These are phyloP conservation scores for Coffea humblotiana DNA, from an alignment of 305 asterid species.

Conservation along the genomic window DNA sequence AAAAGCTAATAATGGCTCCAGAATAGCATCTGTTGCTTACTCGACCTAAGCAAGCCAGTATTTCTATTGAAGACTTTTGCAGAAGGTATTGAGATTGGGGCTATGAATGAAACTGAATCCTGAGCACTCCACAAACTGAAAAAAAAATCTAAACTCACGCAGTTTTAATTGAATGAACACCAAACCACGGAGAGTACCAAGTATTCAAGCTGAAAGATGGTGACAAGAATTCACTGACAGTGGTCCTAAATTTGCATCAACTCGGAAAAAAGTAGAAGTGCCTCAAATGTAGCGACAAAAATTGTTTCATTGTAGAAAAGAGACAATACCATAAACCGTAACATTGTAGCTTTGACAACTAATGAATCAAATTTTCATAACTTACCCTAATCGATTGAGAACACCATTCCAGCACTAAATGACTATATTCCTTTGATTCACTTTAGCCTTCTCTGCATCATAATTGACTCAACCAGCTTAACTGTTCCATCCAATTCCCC, in stretches of 20 bases:
- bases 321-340: background rate
- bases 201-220: too few species aligned
- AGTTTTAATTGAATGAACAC: background rate
- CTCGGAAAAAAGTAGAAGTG: background rate
- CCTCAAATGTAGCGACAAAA: background rate
- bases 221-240: background rate
- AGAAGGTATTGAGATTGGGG: background rate
- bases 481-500: conserved; percentile 85
- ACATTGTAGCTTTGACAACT: background rate
- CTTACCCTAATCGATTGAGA: background rate
- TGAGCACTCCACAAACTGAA: background rate
- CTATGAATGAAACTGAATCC: background rate
- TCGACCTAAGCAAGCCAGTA: too few species aligned
- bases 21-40: too few species aligned
- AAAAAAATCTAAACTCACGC: background rate
- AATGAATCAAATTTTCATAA: background rate
- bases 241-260: background rate
- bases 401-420: conserved; percentile 30
- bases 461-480: conserved; percentile 65
- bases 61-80: background rate
- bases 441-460: conserved; percentile 95
- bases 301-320: background rate
- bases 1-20: too few species aligned
- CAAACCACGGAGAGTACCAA: background rate
- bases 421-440: conserved; percentile 55